Base-by-base conservation (phyloP, 2,329 filamentous ascomycete species). In the Pseudogymnoascus sp. region DNA sequence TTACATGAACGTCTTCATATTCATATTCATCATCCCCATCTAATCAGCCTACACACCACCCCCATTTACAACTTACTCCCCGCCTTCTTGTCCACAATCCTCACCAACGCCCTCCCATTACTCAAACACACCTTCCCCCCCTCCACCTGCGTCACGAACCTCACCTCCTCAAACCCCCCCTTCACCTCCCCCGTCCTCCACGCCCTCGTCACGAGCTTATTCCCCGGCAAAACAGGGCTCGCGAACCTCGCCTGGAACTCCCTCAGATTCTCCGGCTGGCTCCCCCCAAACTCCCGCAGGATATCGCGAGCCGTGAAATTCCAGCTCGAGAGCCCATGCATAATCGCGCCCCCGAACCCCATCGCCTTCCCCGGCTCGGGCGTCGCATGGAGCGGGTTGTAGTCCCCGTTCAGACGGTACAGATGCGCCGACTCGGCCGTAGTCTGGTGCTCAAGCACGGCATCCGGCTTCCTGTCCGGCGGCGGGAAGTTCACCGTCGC, bases 241-340 rank as follows among this genome's bases (percentile, higher is more conserved):
- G 90, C 90, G 72, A 96, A 96, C 38, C 91, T 81, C n/a, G 91
- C 91, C 78, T 93, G 89, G 79, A 93, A 96, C 76, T 93, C 89
- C 76, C 85, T 89, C 68, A 96, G 79, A 71, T 92, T 93, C 67
- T 82, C 82, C 1, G 91, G 88, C 72, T 96, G 83, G 74, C 87
- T 88, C 61, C 81, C 86, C 44, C 90, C 90, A 19, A 95, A 79
- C 42, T 81, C 76, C 74, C 87, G 81, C 63, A 96, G 78, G 66
- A 96, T 78, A 33, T 82, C 85, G 71, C 92, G 89, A 8, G 83
- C 84, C 1, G 89, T 83, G 62, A 83, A 83, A 77, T 96, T 96
- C 87, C 89, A 96, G 70, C 86, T 89, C 79, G 87, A 95, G 59
- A 96, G 79, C n/a, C 91, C 91, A 77, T 96, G 91, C 72, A 95